phyloP scores from a whole-genome alignment of 169 alveolate species.

The Plasmodium ovale region DNA sequence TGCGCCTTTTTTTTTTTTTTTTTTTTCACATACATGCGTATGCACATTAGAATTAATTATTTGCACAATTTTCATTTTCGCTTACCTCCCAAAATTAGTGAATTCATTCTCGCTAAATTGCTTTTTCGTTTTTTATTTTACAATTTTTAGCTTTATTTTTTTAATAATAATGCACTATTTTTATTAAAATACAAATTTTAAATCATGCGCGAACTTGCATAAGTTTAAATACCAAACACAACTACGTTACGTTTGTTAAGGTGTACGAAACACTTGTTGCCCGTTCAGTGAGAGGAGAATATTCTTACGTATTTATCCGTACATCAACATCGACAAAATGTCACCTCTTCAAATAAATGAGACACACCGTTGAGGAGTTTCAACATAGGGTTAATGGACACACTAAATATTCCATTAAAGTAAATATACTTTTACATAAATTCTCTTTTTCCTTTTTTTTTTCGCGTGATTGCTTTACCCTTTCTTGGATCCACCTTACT shows the following conservation, averaged over 20 bases:
- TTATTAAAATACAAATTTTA: neutral
- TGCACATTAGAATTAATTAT: neutral
- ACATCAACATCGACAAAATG: no score
- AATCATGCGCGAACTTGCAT: conserved; percentile 7
- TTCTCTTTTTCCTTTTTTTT: no score
- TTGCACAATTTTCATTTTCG: conserved; percentile 1
- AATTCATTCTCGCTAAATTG: neutral
- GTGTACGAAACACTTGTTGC: neutral
- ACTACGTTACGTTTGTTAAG: neutral
- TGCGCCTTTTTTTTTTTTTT: no score
- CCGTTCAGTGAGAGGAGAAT: no score
- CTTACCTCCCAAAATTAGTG: neutral
- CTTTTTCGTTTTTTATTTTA: neutral
- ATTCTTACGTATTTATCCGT: no score
- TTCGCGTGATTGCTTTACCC: no score
- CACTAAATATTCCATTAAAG: no score
- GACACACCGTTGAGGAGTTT: no score
- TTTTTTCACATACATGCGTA: neutral
- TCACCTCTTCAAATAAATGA: no score
- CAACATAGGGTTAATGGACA: no score
- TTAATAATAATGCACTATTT: neutral
- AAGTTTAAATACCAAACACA: neutral
- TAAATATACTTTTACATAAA: no score
- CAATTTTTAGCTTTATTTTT: neutral
- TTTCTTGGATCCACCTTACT: no score